These are phyloP conservation scores for Millerago galiae DNA, from an alignment of 805 yeast species.

Conservation along the genomic window DNA sequence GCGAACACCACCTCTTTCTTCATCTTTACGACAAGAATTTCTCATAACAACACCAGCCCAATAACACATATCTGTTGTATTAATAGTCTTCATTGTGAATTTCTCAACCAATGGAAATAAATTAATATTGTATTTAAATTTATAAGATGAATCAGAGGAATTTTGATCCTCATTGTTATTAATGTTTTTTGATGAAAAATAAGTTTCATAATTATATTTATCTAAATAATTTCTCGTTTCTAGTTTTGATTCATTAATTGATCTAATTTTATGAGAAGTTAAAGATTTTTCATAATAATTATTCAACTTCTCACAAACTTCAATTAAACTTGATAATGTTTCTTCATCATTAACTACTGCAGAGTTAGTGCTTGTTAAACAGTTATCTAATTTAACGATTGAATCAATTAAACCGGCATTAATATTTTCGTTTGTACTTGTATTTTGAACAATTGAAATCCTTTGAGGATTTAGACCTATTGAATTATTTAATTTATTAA, in stretches of 20 bases:
- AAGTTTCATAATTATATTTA: constrained; percentile 41
- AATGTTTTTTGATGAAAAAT: constrained; percentile 23
- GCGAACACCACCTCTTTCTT: constrained; percentile 77
- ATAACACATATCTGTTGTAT: constrained; percentile 77
- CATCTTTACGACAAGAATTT: constrained; percentile 90
- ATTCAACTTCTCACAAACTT: constrained; percentile 14
- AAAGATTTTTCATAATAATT: constrained; percentile 14
- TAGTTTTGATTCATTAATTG: constrained; percentile 6
- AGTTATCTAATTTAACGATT: constrained; percentile 16
- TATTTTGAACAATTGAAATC: constrained; percentile 1
- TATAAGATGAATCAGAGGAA: constrained; percentile 1
- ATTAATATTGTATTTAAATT: constrained; percentile 33
- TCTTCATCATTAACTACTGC: background rate
- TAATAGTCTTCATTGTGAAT: constrained; percentile 61
- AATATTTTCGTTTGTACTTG: background rate
- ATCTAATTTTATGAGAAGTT: constrained; percentile 1
- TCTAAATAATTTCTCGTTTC: constrained; percentile 18
- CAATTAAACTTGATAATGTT: constrained; percentile 4
- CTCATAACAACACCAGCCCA: constrained; percentile 99
- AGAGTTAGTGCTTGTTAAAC: background rate
- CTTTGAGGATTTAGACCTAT: background rate
- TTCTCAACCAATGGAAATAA: constrained; percentile 89
- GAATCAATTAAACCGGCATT: constrained; percentile 14
- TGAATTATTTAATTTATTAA: background rate
- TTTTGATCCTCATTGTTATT: background rate